Base-by-base conservation (phyloP, 495 filamentous ascomycete genomes). In the Opeltia flavorubescens region DNA sequence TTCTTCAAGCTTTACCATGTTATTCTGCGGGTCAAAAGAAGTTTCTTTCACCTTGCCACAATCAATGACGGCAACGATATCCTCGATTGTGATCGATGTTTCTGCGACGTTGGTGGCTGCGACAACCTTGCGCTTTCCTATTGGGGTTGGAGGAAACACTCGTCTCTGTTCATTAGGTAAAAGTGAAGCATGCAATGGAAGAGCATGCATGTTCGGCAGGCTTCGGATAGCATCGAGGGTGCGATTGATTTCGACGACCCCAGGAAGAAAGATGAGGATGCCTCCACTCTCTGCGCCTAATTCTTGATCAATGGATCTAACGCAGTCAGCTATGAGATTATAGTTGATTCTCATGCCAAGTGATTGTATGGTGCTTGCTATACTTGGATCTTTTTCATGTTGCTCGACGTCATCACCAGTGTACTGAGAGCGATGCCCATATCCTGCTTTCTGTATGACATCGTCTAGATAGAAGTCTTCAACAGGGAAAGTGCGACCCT, bases 71-170 rank as follows among this genome's bases (percentile, higher is more conserved):
- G 88, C 91, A 11, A 96, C 89, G 28, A 96, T 83, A 55, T 98
- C 91, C 48, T 91, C 85, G 43, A 98, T 98, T 0, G 91, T 98
- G 57, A 98, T 96, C 8, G 91, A 96, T 0, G 91, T 98, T 59
- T 98, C 91, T 2, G 91, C 91, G 13, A 98, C 89, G 53, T 98
- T 98, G 13, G 91, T 98, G 1, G 91, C 83, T 9, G 85, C 84
- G 20, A 98, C 81, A 31, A 98, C 78, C 64, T 98, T 98, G 20
- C 91, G 70, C 62, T 83, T 86, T 1, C 86, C 88, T 18, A 61
- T 61, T 0, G 91, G 88, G 1, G 91, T 68, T 23, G 66, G 71
- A 13, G 75, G 71, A 60, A 98, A 98, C 4, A 98, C 91, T 36
- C 78, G 77, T 15, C 80, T 78, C 59, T 98, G 91, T 47, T 96